Percentiles rank a stretch among this genome's conserved stretches.
These are phyloP conservation scores for Plectranthus barbatus DNA, from an alignment of 257 asterid genomes.

Conservation along the genomic window DNA sequence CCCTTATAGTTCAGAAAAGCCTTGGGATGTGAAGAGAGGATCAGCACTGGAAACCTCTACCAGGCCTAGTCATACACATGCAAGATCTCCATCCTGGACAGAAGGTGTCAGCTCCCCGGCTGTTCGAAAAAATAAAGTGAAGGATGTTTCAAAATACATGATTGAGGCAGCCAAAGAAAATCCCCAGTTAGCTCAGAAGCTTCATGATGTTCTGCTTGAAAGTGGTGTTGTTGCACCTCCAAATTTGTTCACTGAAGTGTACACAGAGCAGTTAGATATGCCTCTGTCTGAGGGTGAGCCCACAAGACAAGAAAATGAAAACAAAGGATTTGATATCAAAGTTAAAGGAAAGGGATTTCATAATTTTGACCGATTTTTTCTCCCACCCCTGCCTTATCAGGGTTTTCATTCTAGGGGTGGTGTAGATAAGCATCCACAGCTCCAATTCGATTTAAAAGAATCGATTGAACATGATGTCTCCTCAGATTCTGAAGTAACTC, in stretches of 20 bases:
- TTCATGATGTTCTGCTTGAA: conserved; percentile 83
- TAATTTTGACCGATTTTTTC: conserved; percentile 37
- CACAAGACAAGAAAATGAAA: conserved; percentile 32
- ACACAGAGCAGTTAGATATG: conserved; percentile 39
- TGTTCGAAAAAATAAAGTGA: conserved; percentile 69
- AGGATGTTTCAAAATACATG: conserved; percentile 92
- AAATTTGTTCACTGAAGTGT: conserved; percentile 67
- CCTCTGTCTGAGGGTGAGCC: conserved; percentile 32
- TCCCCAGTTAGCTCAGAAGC: conserved; percentile 89
- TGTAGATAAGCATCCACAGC: conserved; percentile 29
- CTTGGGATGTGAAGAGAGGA: conserved; percentile 30
- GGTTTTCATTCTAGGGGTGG: conserved; percentile 33
- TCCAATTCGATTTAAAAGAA: conserved; percentile 31
- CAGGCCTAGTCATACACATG: conserved; percentile 58
- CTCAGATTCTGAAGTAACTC: conserved; percentile 33
- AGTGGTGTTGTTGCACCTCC: conserved; percentile 98
- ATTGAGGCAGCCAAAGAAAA: conserved; percentile 95
- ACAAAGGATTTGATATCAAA: conserved; percentile 25
- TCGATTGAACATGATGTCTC: conserved; percentile 25
- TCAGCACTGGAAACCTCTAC: conserved; percentile 27
- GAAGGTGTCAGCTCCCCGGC: conserved; percentile 96
- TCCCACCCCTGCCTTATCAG: conserved; percentile 76
- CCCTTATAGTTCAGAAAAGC: conserved; percentile 24
- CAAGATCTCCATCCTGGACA: conserved; percentile 97
- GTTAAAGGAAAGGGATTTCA: conserved; percentile 22